Evolutionary conservation across 2,329 filamentous ascomycete genomes (phyloP).

Genomic region (Pseudogymnoascus sp.): DNA sequence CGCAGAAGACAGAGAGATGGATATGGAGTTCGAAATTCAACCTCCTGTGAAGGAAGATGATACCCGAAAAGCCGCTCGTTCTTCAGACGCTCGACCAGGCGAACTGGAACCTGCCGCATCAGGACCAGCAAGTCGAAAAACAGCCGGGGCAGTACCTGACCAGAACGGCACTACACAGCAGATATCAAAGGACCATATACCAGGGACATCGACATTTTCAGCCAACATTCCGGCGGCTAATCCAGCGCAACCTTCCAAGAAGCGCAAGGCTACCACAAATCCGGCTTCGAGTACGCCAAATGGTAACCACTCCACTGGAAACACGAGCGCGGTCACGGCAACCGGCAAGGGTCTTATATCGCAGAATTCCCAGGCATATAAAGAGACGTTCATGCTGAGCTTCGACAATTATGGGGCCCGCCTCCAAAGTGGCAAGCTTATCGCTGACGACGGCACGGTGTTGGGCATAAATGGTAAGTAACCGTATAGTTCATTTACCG

Average conservation of each 20-base stretch:
- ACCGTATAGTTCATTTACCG: slow-evolving; percentile 1
- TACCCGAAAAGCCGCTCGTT: slow-evolving; percentile 48
- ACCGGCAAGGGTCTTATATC: neutral
- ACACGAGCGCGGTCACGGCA: neutral
- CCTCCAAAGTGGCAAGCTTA: slow-evolving; percentile 68
- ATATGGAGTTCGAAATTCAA: slow-evolving; percentile 76
- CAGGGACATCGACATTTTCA: slow-evolving; percentile 53
- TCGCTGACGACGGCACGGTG: slow-evolving; percentile 84
- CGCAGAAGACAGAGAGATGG: slow-evolving; percentile 85
- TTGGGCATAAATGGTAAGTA: slow-evolving; percentile 77
- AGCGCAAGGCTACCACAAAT: slow-evolving; percentile 65
- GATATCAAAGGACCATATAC: slow-evolving; percentile 40
- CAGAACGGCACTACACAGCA: slow-evolving; percentile 22
- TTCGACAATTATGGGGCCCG: slow-evolving; percentile 67
- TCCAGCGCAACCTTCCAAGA: slow-evolving; percentile 54
- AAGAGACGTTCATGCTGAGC: slow-evolving; percentile 79
- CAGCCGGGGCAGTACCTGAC: slow-evolving; percentile 23
- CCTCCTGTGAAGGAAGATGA: slow-evolving; percentile 49
- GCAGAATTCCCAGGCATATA: slow-evolving; percentile 1
- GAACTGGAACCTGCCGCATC: slow-evolving; percentile 17
- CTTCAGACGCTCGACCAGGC: slow-evolving; percentile 23
- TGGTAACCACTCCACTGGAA: slow-evolving; percentile 14
- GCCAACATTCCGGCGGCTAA: slow-evolving; percentile 33
- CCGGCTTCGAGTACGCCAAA: slow-evolving; percentile 21
- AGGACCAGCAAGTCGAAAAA: slow-evolving; percentile 34